Conservation (phyloP, 2,329 filamentous ascomycete genomes). For the Colletotrichum sp. region DNA sequence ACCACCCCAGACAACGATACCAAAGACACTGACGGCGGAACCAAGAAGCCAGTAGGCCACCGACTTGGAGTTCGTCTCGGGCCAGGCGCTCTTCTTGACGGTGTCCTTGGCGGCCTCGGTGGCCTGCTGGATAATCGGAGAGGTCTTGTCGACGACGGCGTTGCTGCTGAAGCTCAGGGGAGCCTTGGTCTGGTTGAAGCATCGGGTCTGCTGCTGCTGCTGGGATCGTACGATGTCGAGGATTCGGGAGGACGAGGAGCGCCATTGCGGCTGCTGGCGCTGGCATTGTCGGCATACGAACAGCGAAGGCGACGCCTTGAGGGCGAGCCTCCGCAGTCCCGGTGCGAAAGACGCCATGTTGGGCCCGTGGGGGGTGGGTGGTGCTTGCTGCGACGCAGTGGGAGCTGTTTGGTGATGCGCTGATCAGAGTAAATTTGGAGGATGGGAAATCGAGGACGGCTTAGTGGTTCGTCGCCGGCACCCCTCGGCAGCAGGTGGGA, state of each 20-base stretch:
- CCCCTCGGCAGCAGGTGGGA: background rate
- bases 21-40: conserved; percentile 92
- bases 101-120: conserved; percentile 11
- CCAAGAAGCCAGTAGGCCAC: conserved; percentile 94
- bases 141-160: background rate
- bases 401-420: background rate
- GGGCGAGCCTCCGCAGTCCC: conserved; percentile 44
- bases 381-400: background rate
- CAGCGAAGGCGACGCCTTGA: conserved; percentile 42
- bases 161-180: conserved; percentile 29
- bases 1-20: conserved; percentile 94
- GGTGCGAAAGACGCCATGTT: conserved; percentile 49
- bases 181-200: conserved; percentile 39
- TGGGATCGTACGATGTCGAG: conserved; percentile 43
- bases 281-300: conserved; percentile 57
- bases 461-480: conserved; percentile 11
- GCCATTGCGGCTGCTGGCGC: conserved; percentile 28
- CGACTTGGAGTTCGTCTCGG: conserved; percentile 71
- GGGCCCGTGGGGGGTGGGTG: background rate
- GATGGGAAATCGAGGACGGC: conserved; percentile 13
- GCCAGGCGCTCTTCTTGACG: conserved; percentile 46
- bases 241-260: conserved; percentile 39
- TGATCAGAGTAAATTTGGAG: background rate
- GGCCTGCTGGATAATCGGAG: conserved; percentile 2
- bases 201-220: conserved; percentile 24